Conservation (phyloP, 345 rosid genomes). For the Mangifera indica region DNA sequence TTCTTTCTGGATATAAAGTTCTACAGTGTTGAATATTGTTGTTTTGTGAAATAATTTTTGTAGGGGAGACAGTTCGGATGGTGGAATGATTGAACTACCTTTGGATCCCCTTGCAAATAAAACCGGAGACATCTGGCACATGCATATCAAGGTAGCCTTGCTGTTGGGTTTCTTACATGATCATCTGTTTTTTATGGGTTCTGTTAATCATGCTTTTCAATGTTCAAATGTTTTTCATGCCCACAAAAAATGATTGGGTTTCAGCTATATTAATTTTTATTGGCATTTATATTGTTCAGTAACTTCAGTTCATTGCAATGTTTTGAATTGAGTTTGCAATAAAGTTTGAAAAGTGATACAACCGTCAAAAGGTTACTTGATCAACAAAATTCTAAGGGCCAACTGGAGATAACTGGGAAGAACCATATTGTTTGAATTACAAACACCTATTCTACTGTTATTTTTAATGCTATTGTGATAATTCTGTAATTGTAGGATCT, state of each 20-base stretch:
- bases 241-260: not conserved
- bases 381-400: not conserved
- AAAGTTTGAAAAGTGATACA: not conserved
- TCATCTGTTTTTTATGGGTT: not conserved
- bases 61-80: conserved; percentile 42
- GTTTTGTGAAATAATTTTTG: not conserved
- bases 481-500: conserved; percentile 51
- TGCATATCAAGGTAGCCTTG: conserved; percentile 62
- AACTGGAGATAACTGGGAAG: not conserved
- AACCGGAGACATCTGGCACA: conserved; percentile 94
- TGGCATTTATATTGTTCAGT: not conserved
- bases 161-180: conserved; percentile 12
- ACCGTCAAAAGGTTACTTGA: not conserved
- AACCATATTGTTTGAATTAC: not conserved
- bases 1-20: not conserved
- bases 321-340: not conserved
- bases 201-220: not conserved
- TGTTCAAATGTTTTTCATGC: not conserved
- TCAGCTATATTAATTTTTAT: not conserved
- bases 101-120: conserved; percentile 70
- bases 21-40: not conserved
- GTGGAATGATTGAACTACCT: conserved; percentile 57
- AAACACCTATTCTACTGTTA: not conserved
- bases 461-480: conserved; percentile 16
- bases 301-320: not conserved